Evolutionary conservation across 805 yeast species (phyloP).

Genomic region (Torulaspora franciscae): DNA sequence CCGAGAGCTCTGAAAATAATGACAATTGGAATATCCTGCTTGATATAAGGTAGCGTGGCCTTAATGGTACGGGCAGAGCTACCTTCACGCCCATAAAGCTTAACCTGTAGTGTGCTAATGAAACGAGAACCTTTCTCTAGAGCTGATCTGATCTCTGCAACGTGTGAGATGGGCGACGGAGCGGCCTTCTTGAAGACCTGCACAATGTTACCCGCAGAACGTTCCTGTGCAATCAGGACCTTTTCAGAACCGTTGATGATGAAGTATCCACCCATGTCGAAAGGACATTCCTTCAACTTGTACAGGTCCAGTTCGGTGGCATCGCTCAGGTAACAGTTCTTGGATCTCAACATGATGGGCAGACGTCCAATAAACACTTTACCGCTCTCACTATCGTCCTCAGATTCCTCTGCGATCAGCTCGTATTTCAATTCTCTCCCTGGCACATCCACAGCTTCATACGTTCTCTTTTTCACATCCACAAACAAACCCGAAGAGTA

Average conservation of each 20-base stretch:
- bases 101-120: constrained; percentile 90
- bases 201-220: constrained; percentile 97
- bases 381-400: constrained; percentile 63
- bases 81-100: constrained; percentile 78
- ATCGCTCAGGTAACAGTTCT: constrained; percentile 88
- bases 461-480: constrained; percentile 87
- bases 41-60: constrained; percentile 93
- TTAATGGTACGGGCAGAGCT: constrained; percentile 76
- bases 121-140: constrained; percentile 95
- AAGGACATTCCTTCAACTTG: constrained; percentile 96
- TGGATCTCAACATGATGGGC: constrained; percentile 96
- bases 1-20: constrained; percentile 97
- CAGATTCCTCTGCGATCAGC: constrained; percentile 46
- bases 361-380: constrained; percentile 93
- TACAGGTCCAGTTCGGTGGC: constrained; percentile 89
- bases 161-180: constrained; percentile 91
- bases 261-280: constrained; percentile 99
- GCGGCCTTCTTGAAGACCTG: constrained; percentile 98
- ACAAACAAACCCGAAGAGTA: constrained; percentile 95
- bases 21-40: constrained; percentile 94
- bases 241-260: constrained; percentile 98
- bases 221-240: constrained; percentile 96
- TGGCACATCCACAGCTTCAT: constrained; percentile 73
- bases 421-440: constrained; percentile 57
- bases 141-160: constrained; percentile 96